phyloP scores from a whole-genome alignment of 169 alveolate species.

The Plasmodium sp. region DNA sequence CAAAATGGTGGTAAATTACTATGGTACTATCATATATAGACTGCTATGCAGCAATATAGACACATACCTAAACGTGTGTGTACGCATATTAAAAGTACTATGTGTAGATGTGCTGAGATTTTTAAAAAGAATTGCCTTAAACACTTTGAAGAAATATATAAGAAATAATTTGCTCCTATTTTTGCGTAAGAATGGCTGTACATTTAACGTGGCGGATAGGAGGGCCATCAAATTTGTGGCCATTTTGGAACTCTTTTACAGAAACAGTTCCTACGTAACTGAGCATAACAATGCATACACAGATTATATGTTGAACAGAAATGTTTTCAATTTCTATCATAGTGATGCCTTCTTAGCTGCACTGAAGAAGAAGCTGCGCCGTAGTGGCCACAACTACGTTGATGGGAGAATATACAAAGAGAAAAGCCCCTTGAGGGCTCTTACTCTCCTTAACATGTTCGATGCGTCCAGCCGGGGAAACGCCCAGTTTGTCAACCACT shows the following conservation, averaged over 20 bases:
- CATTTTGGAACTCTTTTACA: constrained; percentile 27
- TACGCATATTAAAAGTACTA: constrained; percentile 45
- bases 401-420: constrained; percentile 35
- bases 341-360: neutral
- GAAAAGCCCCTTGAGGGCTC: constrained; percentile 14
- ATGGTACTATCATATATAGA: constrained; percentile 41
- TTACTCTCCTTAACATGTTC: constrained; percentile 1
- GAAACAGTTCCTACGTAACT: constrained; percentile 39
- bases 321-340: constrained; percentile 1
- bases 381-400: neutral
- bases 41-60: constrained; percentile 30
- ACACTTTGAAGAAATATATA: constrained; percentile 50
- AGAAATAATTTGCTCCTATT: constrained; percentile 35
- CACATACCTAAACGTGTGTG: constrained; percentile 17
- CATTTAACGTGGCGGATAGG: neutral
- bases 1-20: constrained; percentile 29
- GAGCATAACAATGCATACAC: constrained; percentile 33
- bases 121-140: constrained; percentile 31
- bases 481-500: neutral
- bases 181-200: constrained; percentile 18
- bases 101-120: constrained; percentile 44
- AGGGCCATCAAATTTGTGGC: constrained; percentile 32
- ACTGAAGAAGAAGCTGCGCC: constrained; percentile 11
- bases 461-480: neutral
- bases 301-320: constrained; percentile 35